Percentiles rank a stretch among this genome's conserved stretches.
Conservation (phyloP, 2,329 filamentous ascomycete genomes). For the Penicillium concentricum region DNA sequence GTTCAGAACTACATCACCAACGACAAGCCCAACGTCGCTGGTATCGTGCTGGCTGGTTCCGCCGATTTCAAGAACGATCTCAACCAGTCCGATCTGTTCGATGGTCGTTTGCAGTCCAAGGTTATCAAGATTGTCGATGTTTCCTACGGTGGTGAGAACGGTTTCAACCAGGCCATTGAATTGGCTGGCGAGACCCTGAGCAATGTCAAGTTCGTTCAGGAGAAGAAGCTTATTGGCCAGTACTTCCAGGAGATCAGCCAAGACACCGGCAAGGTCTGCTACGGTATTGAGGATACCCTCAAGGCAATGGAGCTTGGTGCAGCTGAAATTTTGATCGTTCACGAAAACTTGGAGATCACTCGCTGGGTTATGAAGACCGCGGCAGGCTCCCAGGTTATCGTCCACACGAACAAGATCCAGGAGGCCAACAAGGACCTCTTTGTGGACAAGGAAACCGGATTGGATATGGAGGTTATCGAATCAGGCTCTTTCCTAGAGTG, state of each 20-base stretch:
- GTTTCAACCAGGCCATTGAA: slow-evolving; percentile 99
- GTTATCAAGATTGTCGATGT: slow-evolving; percentile 99
- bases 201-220: slow-evolving; percentile 99
- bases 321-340: slow-evolving; percentile 91
- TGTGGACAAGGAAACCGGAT: slow-evolving; percentile 91
- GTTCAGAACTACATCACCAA: slow-evolving; percentile 99
- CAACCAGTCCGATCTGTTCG: slow-evolving; percentile 96
- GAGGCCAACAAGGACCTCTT: slow-evolving; percentile 80
- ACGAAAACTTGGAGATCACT: slow-evolving; percentile 93
- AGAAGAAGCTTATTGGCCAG: slow-evolving; percentile 98
- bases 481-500: slow-evolving; percentile 97
- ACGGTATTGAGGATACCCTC: slow-evolving; percentile 95
- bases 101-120: slow-evolving; percentile 84
- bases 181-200: slow-evolving; percentile 90
- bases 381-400: slow-evolving; percentile 66
- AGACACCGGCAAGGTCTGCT: slow-evolving; percentile 95
- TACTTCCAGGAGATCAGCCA: slow-evolving; percentile 99
- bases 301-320: slow-evolving; percentile 96
- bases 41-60: slow-evolving; percentile 91
- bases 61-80: slow-evolving; percentile 99
- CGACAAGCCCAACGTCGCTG: slow-evolving; percentile 97
- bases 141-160: slow-evolving; percentile 97
- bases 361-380: slow-evolving; percentile 86
- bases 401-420: slow-evolving; percentile 86
- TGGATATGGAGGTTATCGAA: slow-evolving; percentile 93